These are phyloP conservation scores for Aspergillus clavatus DNA, from an alignment of 2,329 filamentous ascomycete species.

Conservation along the genomic window DNA sequence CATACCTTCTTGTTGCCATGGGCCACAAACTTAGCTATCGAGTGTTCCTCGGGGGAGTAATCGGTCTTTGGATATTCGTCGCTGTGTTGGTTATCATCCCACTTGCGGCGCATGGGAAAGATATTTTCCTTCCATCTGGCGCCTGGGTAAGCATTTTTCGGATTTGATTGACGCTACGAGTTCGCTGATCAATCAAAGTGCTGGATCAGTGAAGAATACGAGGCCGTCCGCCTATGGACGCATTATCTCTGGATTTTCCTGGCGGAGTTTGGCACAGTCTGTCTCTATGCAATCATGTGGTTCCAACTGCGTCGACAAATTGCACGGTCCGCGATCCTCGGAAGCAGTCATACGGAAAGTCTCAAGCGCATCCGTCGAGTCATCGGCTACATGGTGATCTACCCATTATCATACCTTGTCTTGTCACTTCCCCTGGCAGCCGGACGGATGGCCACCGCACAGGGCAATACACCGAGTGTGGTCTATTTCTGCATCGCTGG, in stretches of 20 bases:
- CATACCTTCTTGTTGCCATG: conserved; percentile 47
- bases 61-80: conserved; percentile 45
- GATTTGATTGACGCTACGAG: not conserved
- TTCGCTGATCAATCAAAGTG: conserved; percentile 16
- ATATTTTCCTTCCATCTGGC: conserved; percentile 46
- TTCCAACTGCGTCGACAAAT: conserved; percentile 46
- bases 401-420: conserved; percentile 53
- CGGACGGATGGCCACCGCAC: conserved; percentile 40
- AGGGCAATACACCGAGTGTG: conserved; percentile 28
- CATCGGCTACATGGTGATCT: conserved; percentile 45
- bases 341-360: conserved; percentile 33
- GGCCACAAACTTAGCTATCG: conserved; percentile 44
- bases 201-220: conserved; percentile 40
- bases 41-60: conserved; percentile 42
- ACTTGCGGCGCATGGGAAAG: conserved; percentile 37
- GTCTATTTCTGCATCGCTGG: conserved; percentile 50
- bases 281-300: conserved; percentile 48
- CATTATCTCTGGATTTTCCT: conserved; percentile 55
- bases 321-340: conserved; percentile 33
- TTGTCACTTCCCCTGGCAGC: conserved; percentile 60
- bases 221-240: conserved; percentile 46
- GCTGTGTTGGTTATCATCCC: conserved; percentile 46
- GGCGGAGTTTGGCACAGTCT: conserved; percentile 49
- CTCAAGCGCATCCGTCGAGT: conserved; percentile 40
- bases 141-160: conserved; percentile 39